Base-by-base conservation (phyloP, 169 alveolate genomes). In the Babesia divergens region DNA sequence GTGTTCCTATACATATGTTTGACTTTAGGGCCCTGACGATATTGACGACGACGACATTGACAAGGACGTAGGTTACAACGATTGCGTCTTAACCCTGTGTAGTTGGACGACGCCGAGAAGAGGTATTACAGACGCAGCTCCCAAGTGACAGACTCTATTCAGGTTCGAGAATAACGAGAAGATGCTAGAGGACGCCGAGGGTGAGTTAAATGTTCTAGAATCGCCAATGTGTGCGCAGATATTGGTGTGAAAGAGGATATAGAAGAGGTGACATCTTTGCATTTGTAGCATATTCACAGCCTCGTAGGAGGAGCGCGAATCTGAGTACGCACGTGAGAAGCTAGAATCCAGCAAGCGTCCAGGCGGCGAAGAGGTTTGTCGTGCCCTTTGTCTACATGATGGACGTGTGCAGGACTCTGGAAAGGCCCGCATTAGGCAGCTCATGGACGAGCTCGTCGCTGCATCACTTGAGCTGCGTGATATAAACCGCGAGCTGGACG, bases 121-220 rank as follows among this genome's bases (percentile, higher is more conserved):
- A 64, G 77, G 84, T 74, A 74, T 16, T 4, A 37, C 3, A n/a
- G 7, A 26, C 26, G 0, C 11, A 11, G 0, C 28, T n/a, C 22
- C 4, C 35, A 35, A 1, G 18, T 34, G 14, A 18, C 6, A 58
- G n/a, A 49, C 14, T 0, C 22, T 50, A n/a, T 18, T 4, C 59
- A 74, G 84, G 64, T 40, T 42, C 13, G 84, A 60, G 32, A 58
- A 42, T 43, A 47, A 66, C 35, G 84, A 74, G 42, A 31, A 47
- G 35, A 59, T 31, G 75, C 65, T 77, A 16, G 82, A 77, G n/a
- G 81, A 77, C 51, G 86, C 82, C 14, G 86, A 77, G 59, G 86
- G 86, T 77, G 56, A 38, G 52, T 52, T 52, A 4, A 29, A 28
- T 20, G 44, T 18, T 22, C 37, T 7, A 14, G 56, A 20, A 42